phyloP scores from a whole-genome alignment of 202 grass and related monocot genomes.

The Digitaria exilis region DNA sequence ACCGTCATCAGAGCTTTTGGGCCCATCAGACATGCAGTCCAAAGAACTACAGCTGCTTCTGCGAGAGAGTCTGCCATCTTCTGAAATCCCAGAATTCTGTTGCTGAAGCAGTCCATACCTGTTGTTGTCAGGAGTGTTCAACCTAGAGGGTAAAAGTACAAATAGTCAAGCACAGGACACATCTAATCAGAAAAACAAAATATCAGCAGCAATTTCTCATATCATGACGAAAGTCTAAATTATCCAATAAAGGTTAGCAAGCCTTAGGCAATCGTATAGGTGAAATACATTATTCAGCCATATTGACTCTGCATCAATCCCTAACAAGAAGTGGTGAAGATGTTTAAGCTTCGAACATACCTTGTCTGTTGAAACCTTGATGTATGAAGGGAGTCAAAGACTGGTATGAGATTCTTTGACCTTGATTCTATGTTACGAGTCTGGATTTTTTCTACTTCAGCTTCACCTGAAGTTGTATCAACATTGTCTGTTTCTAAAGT shows the following conservation, averaged over 20 bases:
- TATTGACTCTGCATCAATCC: neutral
- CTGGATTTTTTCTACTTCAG: conserved; percentile 70
- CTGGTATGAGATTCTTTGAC: conserved; percentile 79
- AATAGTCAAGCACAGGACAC: neutral
- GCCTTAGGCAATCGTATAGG: conserved; percentile 9
- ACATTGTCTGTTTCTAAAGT: conserved; percentile 31
- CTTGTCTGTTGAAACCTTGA: conserved; percentile 77
- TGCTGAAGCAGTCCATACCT: conserved; percentile 49
- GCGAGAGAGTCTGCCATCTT: conserved; percentile 60
- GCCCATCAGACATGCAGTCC: conserved; percentile 67
- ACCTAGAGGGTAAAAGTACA: conserved; percentile 35
- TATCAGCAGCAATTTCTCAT: neutral
- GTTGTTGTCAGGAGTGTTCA: conserved; percentile 49
- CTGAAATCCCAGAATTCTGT: conserved; percentile 55
- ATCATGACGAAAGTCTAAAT: neutral
- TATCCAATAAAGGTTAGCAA: neutral
- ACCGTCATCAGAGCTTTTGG: conserved; percentile 49
- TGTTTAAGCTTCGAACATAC: conserved; percentile 38
- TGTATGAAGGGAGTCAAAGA: conserved; percentile 74
- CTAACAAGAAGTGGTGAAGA: neutral
- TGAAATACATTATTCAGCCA: neutral
- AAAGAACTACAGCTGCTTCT: conserved; percentile 76
- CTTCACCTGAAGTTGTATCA: conserved; percentile 53
- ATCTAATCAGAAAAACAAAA: conserved; percentile 19
- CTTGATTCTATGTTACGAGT: conserved; percentile 67